Evolutionary conservation across 2,329 filamentous ascomycete genomes (phyloP), one percentile per base, ranked within the genome.

Genomic region (Diaporthe sp.): DNA sequence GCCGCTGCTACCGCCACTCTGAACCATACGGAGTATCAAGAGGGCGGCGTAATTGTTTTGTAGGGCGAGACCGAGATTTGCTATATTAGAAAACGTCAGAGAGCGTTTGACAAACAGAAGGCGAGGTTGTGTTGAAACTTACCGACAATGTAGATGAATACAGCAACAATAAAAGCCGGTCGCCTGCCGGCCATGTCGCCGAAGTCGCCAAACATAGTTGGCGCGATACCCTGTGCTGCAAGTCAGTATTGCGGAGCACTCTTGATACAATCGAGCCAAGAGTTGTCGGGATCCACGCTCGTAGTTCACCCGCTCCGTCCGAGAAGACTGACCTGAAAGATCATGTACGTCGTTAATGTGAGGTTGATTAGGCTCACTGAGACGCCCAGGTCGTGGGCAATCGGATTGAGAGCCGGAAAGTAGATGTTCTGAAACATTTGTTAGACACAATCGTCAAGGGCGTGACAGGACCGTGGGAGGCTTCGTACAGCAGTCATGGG

Each of bases 1-100:
- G 0, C 92, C 92, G 79, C 91, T 92, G 80, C 90, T 93, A 0
- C 93, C 92, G 0, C 87, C 86, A 44, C 90, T 91, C 79, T 94
- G 92, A 4, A 93, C 75, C 83, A 90, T 91, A 0, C 92, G 88
- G 12, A 94, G 83, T 2, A 93, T 85, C 44, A 94, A 80, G 28
- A 94, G 83, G 0, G 91, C 89, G 0, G 87, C 85, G 75, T 90
- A 92, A 79, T 88, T 86, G 42, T 88, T 84, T 78, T 92, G 90
- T 13, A 92, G 80, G 22, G 89, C 90, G 2, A 93, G 84, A 0
- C 90, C 91, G 22, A 92, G 84, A 77, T 92, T 92, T 79, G 90
- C 90, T 76, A 25, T 42, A 19, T 42, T 49, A 2, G 5, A 31
- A 34, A 19, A 9, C n/a, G 22, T 75, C 31, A 75, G 70, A 44